Evolutionary conservation across 306 rosid species (phyloP).

Genomic region (Amphicarpaea edgeworthii): DNA sequence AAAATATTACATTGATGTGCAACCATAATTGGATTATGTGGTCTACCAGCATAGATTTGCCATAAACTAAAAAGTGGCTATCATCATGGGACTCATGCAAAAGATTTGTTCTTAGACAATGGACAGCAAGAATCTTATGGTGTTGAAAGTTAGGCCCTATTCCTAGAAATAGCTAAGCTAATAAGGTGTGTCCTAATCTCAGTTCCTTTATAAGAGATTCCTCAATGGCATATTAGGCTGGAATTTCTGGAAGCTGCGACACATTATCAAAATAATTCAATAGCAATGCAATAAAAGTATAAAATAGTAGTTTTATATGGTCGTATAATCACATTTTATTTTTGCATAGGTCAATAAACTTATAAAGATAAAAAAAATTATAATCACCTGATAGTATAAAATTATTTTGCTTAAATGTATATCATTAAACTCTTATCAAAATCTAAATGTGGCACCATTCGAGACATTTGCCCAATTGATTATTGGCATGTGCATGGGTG

Average conservation of each 20-base stretch:
- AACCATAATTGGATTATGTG: conserved; percentile 8
- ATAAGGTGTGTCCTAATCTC: neutral
- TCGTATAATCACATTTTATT: too few species aligned
- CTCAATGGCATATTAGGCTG: conserved; percentile 24
- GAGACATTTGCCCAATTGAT: conserved; percentile 35
- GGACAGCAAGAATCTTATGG: conserved; percentile 30
- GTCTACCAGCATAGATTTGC: conserved; percentile 28
- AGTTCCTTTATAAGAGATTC: conserved; percentile 19
- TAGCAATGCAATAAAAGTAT: too few species aligned
- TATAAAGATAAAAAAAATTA: too few species aligned
- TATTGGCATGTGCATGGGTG: neutral
- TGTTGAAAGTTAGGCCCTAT: conserved; percentile 13
- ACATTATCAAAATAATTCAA: too few species aligned
- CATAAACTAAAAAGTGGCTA: conserved; percentile 20
- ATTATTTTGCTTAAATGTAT: too few species aligned
- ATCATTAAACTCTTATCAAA: too few species aligned
- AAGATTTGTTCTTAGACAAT: conserved; percentile 9
- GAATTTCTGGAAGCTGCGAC: conserved; percentile 32
- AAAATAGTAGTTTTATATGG: too few species aligned
- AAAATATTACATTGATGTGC: neutral
- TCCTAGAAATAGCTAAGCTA: conserved; percentile 18
- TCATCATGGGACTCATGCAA: neutral
- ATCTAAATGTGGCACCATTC: conserved; percentile 13
- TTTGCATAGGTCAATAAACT: too few species aligned
- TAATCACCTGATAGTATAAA: too few species aligned